Evolutionary conservation across 768 basidiomycete species (phyloP).

Genomic region (Lactifluus subvellereus): DNA sequence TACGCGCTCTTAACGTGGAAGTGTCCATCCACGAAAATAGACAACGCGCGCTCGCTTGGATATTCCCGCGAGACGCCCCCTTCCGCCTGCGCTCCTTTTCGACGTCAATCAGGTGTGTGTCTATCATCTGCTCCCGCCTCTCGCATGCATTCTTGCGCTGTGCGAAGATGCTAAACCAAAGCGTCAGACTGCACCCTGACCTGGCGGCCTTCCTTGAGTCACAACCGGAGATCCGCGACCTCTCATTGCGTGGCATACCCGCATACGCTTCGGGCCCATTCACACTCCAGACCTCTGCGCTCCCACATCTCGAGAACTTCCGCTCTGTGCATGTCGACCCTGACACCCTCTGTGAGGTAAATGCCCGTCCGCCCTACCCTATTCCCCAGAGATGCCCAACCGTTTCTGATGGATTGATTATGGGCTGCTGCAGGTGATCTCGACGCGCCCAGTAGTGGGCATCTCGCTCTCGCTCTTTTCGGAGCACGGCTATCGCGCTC

Average conservation of each 20-base stretch:
- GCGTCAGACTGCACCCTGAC: slow-evolving; percentile 29
- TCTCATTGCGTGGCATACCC: slow-evolving; percentile 51
- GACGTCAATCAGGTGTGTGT: slow-evolving; percentile 49
- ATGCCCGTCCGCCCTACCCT: background rate
- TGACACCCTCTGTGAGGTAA: slow-evolving; percentile 32
- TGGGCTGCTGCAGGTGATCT: slow-evolving; percentile 34
- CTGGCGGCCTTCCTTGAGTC: slow-evolving; percentile 48
- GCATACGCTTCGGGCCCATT: slow-evolving; percentile 29
- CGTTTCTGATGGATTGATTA: background rate
- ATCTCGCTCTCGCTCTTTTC: slow-evolving; percentile 51
- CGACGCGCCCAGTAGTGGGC: slow-evolving; percentile 42
- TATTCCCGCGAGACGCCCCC: slow-evolving; percentile 38
- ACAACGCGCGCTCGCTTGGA: slow-evolving; percentile 36
- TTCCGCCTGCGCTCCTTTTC: slow-evolving; percentile 45
- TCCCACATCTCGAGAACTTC: slow-evolving; percentile 45
- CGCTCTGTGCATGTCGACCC: slow-evolving; percentile 52
- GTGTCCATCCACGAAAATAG: slow-evolving; percentile 27
- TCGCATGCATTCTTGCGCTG: background rate
- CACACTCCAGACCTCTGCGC: slow-evolving; percentile 35
- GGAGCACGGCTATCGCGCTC: slow-evolving; percentile 34
- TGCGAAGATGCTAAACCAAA: background rate
- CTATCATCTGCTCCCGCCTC: background rate
- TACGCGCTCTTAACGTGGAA: slow-evolving; percentile 45
- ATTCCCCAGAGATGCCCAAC: background rate
- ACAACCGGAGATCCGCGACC: slow-evolving; percentile 44